These are phyloP conservation scores for Arabidopsis arenosa DNA, from an alignment of 345 rosid genomes.

Conservation along the genomic window DNA sequence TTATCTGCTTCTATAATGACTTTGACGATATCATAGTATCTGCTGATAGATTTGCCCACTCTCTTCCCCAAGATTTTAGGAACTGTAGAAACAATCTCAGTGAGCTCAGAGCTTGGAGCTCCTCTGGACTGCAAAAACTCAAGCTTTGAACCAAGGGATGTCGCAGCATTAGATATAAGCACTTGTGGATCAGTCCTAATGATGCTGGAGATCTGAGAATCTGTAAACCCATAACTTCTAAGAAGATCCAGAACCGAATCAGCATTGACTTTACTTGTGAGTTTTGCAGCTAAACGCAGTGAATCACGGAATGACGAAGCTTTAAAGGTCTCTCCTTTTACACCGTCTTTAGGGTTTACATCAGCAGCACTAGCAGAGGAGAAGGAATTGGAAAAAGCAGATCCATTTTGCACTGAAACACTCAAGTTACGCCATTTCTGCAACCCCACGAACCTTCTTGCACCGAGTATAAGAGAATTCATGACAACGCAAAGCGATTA, in stretches of 20 bases:
- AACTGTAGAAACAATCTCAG: too few species aligned
- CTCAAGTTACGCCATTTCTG: not conserved
- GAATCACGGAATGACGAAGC: not conserved
- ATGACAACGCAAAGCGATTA: too few species aligned
- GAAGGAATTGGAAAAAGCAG: not conserved
- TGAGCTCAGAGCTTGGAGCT: conserved; percentile 17
- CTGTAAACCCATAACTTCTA: conserved; percentile 24
- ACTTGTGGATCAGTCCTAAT: too few species aligned
- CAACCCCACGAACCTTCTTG: too few species aligned
- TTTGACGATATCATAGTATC: not conserved
- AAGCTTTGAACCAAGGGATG: conserved; percentile 38
- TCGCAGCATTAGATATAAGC: conserved; percentile 6
- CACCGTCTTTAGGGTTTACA: not conserved
- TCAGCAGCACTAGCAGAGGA: not conserved
- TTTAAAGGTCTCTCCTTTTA: not conserved
- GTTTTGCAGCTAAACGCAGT: conserved; percentile 18
- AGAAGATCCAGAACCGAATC: conserved; percentile 15
- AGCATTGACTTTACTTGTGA: not conserved
- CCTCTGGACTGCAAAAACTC: conserved; percentile 36
- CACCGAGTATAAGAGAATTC: too few species aligned
- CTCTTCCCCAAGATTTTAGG: too few species aligned
- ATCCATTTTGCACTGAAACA: not conserved
- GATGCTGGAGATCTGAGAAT: not conserved
- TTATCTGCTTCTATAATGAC: not conserved
- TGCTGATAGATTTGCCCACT: too few species aligned